Conservation (phyloP, 345 rosid genomes). For the Eutrema yunnanense region DNA sequence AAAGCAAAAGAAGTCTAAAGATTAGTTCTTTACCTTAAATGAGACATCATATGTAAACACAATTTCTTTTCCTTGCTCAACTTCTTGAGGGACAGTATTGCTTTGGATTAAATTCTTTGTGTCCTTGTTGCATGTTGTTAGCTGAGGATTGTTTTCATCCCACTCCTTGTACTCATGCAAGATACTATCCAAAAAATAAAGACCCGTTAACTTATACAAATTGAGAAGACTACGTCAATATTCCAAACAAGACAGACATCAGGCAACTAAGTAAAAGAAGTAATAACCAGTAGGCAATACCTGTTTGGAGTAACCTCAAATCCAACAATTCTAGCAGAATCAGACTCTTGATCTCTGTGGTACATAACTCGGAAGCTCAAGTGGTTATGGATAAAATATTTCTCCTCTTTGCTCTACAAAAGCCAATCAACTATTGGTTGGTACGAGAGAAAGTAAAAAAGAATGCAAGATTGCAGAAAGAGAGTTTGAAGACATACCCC, state of each 20-base stretch:
- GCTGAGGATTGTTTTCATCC: conserved; percentile 77
- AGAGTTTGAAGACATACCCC: conserved; percentile 50
- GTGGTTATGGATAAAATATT: conserved; percentile 89
- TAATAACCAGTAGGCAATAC: conserved; percentile 30
- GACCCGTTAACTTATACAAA: neutral
- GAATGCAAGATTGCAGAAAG: neutral
- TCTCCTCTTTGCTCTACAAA: conserved; percentile 92
- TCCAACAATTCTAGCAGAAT: conserved; percentile 90
- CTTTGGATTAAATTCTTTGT: conserved; percentile 83
- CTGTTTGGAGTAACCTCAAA: conserved; percentile 95
- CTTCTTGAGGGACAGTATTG: conserved; percentile 87
- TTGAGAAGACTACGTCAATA: neutral
- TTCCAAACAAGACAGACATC: neutral
- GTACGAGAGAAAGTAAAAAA: neutral
- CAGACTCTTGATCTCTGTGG: conserved; percentile 78
- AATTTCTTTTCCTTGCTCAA: conserved; percentile 59
- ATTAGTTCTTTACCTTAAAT: conserved; percentile 47
- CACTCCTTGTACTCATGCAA: conserved; percentile 93
- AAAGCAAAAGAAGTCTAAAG: neutral
- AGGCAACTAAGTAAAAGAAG: neutral
- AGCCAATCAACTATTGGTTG: conserved; percentile 6
- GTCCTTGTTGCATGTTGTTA: conserved; percentile 87
- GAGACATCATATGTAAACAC: conserved; percentile 94
- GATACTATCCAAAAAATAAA: conserved; percentile 48
- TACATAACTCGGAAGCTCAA: conserved; percentile 92